These are phyloP conservation scores for Salicornia ramosissima DNA, from an alignment of 148 eudicot genomes.

Conservation along the genomic window DNA sequence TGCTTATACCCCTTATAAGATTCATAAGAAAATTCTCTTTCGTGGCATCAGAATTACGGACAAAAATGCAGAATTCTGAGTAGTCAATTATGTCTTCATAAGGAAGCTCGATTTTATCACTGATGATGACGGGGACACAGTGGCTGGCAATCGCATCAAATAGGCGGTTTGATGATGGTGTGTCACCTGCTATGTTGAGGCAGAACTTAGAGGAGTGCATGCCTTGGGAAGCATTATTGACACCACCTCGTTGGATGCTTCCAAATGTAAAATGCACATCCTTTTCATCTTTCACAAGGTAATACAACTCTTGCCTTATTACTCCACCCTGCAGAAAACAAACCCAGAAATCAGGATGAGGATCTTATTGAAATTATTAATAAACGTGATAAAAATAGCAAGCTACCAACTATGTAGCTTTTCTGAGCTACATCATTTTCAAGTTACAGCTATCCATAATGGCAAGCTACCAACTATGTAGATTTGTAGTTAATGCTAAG, in stretches of 20 bases:
- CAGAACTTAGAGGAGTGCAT: conserved; percentile 93
- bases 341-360: conserved; percentile 11
- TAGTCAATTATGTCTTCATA: conserved; percentile 81
- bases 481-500: no score
- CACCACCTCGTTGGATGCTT: conserved; percentile 62
- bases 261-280: conserved; percentile 91
- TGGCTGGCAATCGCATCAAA: conserved; percentile 95
- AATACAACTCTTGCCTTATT: conserved; percentile 74
- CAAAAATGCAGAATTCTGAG: conserved; percentile 75
- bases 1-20: conserved; percentile 56
- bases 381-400: no score
- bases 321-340: conserved; percentile 63
- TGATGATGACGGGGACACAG: conserved; percentile 89
- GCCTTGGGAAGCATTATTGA: conserved; percentile 57
- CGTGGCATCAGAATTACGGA: conserved; percentile 67
- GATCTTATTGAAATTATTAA: no score
- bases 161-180: conserved; percentile 92
- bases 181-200: conserved; percentile 96
- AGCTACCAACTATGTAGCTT: no score
- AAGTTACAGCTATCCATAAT: no score
- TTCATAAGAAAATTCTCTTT: conserved; percentile 63
- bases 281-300: conserved; percentile 66
- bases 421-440: no score
- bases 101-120: conserved; percentile 92
- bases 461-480: no score